Conservation (phyloP, 768 basidiomycete genomes). For the Hericium erinaceus region DNA sequence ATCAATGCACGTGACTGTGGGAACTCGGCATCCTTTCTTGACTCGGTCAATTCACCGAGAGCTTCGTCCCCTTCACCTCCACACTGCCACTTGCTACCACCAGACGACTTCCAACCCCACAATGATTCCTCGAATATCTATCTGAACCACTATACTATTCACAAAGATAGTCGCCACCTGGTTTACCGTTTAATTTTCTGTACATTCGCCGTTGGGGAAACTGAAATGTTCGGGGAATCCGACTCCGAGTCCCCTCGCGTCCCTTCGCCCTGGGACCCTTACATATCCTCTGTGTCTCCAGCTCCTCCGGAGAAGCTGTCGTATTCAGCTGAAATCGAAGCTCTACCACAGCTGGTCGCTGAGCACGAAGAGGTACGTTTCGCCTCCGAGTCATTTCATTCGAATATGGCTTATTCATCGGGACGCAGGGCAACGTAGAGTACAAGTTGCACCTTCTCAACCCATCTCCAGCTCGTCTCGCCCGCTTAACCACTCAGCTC, state of each 20-base stretch:
- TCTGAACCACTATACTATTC: slow-evolving; percentile 11
- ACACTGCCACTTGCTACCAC: neutral
- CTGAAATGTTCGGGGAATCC: slow-evolving; percentile 70
- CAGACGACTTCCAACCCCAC: slow-evolving; percentile 10
- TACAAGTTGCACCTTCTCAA: slow-evolving; percentile 88
- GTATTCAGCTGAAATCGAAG: slow-evolving; percentile 19
- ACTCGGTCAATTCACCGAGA: no score
- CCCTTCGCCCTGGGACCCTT: slow-evolving; percentile 75
- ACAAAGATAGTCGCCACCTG: neutral
- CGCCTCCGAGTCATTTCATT: neutral
- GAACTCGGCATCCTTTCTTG: no score
- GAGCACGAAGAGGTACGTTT: slow-evolving; percentile 57
- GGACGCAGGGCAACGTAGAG: slow-evolving; percentile 71
- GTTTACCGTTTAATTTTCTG: neutral
- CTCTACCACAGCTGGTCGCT: slow-evolving; percentile 60
- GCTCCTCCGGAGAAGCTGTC: slow-evolving; percentile 20
- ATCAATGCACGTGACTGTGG: no score
- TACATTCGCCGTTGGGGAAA: neutral
- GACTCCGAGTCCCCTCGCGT: slow-evolving; percentile 74
- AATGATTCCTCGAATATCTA: slow-evolving; percentile 54
- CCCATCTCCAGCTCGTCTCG: slow-evolving; percentile 68
- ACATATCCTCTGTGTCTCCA: slow-evolving; percentile 47
- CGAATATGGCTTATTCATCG: neutral
- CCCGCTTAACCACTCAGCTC: slow-evolving; percentile 85
- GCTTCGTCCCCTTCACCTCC: no score